Evolutionary conservation across 208 protist species (phyloP).

Genomic region (Trypanosoma conorhini): DNA sequence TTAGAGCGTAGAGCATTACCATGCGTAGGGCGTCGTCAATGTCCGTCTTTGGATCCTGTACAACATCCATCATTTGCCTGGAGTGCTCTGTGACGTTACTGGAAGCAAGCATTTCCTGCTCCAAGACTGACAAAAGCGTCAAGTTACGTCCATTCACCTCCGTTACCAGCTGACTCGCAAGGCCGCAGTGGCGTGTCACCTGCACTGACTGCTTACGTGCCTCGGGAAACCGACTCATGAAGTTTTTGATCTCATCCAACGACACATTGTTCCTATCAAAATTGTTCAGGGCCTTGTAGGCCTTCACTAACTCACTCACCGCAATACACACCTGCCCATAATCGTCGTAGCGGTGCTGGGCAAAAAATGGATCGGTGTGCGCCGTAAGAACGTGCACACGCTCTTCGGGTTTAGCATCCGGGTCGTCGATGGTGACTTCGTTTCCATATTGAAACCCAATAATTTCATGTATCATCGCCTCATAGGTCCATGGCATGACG

Average conservation of each 20-base stretch:
- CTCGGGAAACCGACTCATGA: conserved; percentile 88
- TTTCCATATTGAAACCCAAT: conserved; percentile 95
- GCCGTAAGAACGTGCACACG: conserved; percentile 72
- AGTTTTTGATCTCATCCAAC: conserved; percentile 84
- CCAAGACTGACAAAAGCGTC: conserved; percentile 77
- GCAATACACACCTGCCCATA: conserved; percentile 97
- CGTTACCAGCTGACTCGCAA: conserved; percentile 74
- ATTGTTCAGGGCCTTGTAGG: conserved; percentile 93
- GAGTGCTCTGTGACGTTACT: conserved; percentile 80
- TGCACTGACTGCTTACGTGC: conserved; percentile 75
- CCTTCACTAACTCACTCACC: conserved; percentile 95
- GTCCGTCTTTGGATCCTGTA: conserved; percentile 83
- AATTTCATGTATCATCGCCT: conserved; percentile 99
- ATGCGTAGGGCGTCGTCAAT: conserved; percentile 79
- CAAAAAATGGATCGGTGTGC: conserved; percentile 96
- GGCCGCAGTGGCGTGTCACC: conserved; percentile 80
- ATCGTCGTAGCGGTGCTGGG: conserved; percentile 95
- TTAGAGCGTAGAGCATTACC: conserved; percentile 78
- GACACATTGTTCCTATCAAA: conserved; percentile 79
- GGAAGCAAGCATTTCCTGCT: conserved; percentile 82
- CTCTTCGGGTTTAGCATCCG: conserved; percentile 70
- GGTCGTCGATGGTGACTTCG: conserved; percentile 80
- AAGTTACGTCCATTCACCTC: conserved; percentile 85
- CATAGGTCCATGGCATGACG: conserved; percentile 99
- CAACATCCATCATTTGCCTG: conserved; percentile 73